phyloP scores from a whole-genome alignment of 192 early-diverging fungal genomes.

The Helicostylum pulchrum region DNA sequence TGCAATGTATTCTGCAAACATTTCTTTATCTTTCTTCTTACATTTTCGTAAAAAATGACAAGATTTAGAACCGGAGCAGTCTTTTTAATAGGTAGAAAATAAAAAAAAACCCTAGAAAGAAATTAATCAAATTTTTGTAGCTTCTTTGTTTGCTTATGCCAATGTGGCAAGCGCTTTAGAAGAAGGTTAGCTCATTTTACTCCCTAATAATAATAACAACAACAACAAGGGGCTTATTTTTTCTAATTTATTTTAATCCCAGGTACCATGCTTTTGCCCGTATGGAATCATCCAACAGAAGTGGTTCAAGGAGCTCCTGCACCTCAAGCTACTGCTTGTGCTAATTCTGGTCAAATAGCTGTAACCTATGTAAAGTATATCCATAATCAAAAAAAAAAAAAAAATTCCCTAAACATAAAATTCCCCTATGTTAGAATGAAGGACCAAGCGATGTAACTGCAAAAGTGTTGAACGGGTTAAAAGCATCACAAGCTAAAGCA shows the following conservation, averaged over 20 bases:
- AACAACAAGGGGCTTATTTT: too few relatives aligned
- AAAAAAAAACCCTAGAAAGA: too few relatives aligned
- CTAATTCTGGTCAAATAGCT: slow-evolving; percentile 43
- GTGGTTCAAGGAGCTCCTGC: slow-evolving; percentile 10
- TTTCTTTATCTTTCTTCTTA: neutral
- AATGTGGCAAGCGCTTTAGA: too few relatives aligned
- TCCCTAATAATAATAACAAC: too few relatives aligned
- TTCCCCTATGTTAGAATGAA: slow-evolving; percentile 38
- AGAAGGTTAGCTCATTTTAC: too few relatives aligned
- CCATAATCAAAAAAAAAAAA: neutral
- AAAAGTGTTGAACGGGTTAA: slow-evolving; percentile 49
- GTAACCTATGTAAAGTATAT: slow-evolving; percentile 40
- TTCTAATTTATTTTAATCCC: too few relatives aligned
- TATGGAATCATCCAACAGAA: slow-evolving; percentile 37
- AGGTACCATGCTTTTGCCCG: slow-evolving; percentile 21
- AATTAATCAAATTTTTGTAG: too few relatives aligned
- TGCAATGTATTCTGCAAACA: neutral
- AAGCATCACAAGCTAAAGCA: slow-evolving; percentile 46
- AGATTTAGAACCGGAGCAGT: too few relatives aligned
- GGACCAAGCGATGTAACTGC: slow-evolving; percentile 54
- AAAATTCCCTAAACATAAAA: too few relatives aligned
- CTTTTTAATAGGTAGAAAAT: too few relatives aligned
- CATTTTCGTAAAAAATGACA: neutral
- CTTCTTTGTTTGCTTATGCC: too few relatives aligned
- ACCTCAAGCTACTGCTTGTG: slow-evolving; percentile 44